Conservation (phyloP, 208 protist species). For the Trypanosoma mega region DNA sequence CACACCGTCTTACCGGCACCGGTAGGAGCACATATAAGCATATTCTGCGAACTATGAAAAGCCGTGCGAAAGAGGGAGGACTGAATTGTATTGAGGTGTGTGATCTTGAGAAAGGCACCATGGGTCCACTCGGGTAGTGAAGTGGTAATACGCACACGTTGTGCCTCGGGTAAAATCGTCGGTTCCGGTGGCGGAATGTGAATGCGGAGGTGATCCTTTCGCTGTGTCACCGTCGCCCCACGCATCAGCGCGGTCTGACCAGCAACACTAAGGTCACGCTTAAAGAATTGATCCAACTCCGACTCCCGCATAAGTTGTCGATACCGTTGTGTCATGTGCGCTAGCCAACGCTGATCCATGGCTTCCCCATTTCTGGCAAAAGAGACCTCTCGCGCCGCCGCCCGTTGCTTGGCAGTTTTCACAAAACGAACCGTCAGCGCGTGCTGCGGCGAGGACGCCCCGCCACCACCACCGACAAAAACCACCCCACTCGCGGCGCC, state of each 20-base stretch:
- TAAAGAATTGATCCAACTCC: slow-evolving; percentile 85
- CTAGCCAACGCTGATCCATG: slow-evolving; percentile 75
- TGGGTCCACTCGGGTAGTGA: slow-evolving; percentile 90
- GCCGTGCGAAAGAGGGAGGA: slow-evolving; percentile 95
- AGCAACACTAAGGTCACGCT: slow-evolving; percentile 71
- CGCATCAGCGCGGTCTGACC: slow-evolving; percentile 59
- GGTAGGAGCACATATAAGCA: slow-evolving; percentile 99
- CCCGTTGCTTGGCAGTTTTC: slow-evolving; percentile 50
- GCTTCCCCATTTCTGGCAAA: slow-evolving; percentile 48
- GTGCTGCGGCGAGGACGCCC: slow-evolving; percentile 16
- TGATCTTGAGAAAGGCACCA: slow-evolving; percentile 87
- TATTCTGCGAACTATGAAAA: slow-evolving; percentile 98
- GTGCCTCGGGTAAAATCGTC: slow-evolving; percentile 62
- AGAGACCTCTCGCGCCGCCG: slow-evolving; percentile 31
- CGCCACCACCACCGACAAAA: slow-evolving; percentile 5
- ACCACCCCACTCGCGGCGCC: too few species aligned
- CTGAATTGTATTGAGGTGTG: slow-evolving; percentile 96
- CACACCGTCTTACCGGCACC: slow-evolving; percentile 98
- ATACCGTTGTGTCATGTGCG: slow-evolving; percentile 85
- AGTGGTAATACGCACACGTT: slow-evolving; percentile 79
- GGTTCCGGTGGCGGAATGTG: slow-evolving; percentile 79
- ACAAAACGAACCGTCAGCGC: slow-evolving; percentile 71
- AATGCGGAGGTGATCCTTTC: slow-evolving; percentile 69
- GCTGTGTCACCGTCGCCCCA: slow-evolving; percentile 64
- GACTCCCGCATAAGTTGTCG: slow-evolving; percentile 81